A percentile compares a stretch with the other conserved stretches of the same genome.
These are phyloP conservation scores for Chrysanthemum seticuspe DNA, from an alignment of 129 eudicot genomes.

Conservation along the genomic window DNA sequence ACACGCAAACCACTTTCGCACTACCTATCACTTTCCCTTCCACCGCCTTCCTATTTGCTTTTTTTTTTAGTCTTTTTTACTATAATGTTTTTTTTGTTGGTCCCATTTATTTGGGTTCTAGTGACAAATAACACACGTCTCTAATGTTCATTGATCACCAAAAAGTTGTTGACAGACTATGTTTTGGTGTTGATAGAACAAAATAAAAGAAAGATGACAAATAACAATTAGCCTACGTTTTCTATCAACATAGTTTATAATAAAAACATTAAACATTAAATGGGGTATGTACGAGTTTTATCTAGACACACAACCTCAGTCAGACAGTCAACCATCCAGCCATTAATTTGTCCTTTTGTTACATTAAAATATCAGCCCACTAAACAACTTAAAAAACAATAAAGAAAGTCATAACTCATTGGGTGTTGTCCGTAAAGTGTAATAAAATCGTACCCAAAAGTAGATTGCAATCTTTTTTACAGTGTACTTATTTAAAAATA, in stretches of 20 bases:
- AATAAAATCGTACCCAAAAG: neutral
- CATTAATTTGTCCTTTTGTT: slow-evolving; percentile 8
- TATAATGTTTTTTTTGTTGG: neutral
- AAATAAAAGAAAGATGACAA: neutral
- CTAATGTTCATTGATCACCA: neutral
- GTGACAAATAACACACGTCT: neutral
- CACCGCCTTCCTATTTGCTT: slow-evolving; percentile 25
- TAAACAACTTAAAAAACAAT: neutral
- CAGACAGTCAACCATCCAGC: slow-evolving; percentile 11
- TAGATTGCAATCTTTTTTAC: slow-evolving; percentile 16
- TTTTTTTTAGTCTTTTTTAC: neutral
- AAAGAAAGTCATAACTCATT: neutral
- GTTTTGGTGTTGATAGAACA: neutral
- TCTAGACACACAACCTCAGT: neutral
- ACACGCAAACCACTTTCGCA: slow-evolving; percentile 43
- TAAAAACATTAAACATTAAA: neutral
- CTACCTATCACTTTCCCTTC: slow-evolving; percentile 29
- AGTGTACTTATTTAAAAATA: slow-evolving; percentile 3
- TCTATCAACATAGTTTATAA: neutral
- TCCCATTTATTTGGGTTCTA: no score
- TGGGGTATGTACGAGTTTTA: neutral
- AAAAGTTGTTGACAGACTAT: no score
- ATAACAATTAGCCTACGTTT: no score
- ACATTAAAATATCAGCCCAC: neutral
- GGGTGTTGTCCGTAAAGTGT: neutral